Evolutionary conservation across 176 grass and related monocot genomes (phyloP), one percentile per base, ranked within the genome.

Genomic region (Canna indica): DNA sequence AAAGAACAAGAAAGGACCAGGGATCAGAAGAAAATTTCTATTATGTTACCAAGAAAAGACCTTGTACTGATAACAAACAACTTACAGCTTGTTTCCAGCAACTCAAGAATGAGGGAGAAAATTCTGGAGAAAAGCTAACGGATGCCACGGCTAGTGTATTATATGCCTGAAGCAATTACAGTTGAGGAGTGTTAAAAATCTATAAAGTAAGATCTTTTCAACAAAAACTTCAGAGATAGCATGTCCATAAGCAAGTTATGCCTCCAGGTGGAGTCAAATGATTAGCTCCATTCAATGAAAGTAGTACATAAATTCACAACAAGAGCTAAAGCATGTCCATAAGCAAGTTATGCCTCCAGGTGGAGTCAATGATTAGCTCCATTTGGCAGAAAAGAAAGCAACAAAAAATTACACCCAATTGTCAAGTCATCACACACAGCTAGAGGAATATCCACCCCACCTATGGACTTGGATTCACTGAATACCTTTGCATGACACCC

Each of bases 41-140:
- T 27, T 58, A 26, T 27, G 20, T 27, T 58, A 59, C 4, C n/a
- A 27, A 28, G 25, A 2, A 9, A 27, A 65, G 27, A 5, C 32
- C 15, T 65, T 24, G 12, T 4, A 38, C 35, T 66, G 62, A 65
- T 5, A 24, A 65, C 17, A 66, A 39, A 66, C 0, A 36, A 81
- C 85, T 86, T 89, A 96, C 93, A 15, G 58, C 36, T 79, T 83
- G 79, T 30, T 52, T 65, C 93, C 88, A 96, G 47, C 88, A 90
- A 67, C 41, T 39, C 6, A 68, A 81, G 60, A 96, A 81, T 11
- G 74, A 71, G 75, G 83, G 85, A 79, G 71, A 58, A 74, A 90
- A 96, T 10, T 83, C 70, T 39, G 81, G 72, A 39, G 83, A 79
- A 38, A 87, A 91, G 53, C 58, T 74, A 73, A 96, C 79, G 17